Percentiles rank a stretch among this genome's conserved stretches.
Conservation (phyloP, 2,329 filamentous ascomycete species). For the Calonectria pauciramosa region DNA sequence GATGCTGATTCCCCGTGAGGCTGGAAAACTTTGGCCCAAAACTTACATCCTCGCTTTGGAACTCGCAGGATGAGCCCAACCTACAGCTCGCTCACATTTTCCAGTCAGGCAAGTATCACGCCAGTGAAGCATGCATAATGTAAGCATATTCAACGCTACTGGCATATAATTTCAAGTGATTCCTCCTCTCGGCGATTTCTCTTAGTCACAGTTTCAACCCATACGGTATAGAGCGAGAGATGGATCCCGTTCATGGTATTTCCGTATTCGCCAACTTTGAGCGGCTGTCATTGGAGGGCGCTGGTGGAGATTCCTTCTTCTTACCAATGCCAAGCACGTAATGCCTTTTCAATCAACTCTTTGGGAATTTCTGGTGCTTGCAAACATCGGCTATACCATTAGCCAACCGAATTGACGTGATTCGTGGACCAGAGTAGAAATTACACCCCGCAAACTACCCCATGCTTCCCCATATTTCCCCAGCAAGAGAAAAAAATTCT, state of each 20-base stretch:
- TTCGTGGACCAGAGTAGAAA: neutral
- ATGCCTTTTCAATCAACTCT: neutral
- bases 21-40: neutral
- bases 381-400: neutral
- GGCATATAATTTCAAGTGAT: neutral
- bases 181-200: neutral
- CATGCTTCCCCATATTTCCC: constrained; percentile 1
- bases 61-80: neutral
- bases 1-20: neutral
- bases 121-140: neutral
- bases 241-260: neutral
- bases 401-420: constrained; percentile 2
- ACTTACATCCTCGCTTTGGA: neutral
- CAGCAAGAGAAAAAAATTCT: neutral
- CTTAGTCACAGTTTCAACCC: neutral
- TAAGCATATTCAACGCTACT: neutral
- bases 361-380: neutral
- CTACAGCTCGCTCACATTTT: neutral
- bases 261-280: neutral
- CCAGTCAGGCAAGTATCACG: neutral
- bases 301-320: neutral
- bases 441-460: neutral
- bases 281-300: neutral
- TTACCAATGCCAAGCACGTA: constrained; percentile 15
- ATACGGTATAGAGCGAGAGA: neutral